Evolutionary conservation across 2,329 filamentous ascomycete species (phyloP).

Genomic region (Cryphonectria parasitica): DNA sequence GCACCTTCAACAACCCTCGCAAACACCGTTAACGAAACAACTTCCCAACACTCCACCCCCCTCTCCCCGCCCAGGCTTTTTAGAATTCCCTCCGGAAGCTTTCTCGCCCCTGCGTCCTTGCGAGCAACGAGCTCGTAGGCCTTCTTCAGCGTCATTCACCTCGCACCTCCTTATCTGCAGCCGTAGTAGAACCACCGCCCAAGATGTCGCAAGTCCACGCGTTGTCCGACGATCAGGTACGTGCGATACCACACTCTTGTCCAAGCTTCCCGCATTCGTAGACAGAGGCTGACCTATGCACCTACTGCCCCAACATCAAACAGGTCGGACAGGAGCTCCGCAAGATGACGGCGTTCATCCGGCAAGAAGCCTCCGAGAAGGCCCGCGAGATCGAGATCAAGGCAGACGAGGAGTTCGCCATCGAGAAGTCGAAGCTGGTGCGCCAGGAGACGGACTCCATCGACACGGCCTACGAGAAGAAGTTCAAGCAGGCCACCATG

Average conservation of each 20-base stretch:
- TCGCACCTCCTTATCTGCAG: slow-evolving; percentile 26
- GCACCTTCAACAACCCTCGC: slow-evolving; percentile 13
- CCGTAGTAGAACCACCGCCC: slow-evolving; percentile 36
- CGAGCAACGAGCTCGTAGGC: slow-evolving; percentile 18
- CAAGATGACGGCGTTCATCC: slow-evolving; percentile 99
- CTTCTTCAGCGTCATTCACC: background rate
- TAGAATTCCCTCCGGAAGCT: background rate
- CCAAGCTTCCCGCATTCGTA: slow-evolving; percentile 22
- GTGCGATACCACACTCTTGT: slow-evolving; percentile 30
- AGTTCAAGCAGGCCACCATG: slow-evolving; percentile 98
- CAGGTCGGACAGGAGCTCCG: slow-evolving; percentile 97
- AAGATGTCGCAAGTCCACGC: slow-evolving; percentile 92
- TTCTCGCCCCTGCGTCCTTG: background rate
- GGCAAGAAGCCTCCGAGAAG: slow-evolving; percentile 96
- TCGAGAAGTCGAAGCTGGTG: slow-evolving; percentile 98
- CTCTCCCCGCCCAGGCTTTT: background rate
- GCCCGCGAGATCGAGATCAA: slow-evolving; percentile 91
- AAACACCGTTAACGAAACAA: slow-evolving; percentile 13
- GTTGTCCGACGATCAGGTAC: slow-evolving; percentile 96
- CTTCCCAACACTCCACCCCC: slow-evolving; percentile 5
- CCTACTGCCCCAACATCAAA: slow-evolving; percentile 50
- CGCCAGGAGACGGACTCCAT: slow-evolving; percentile 93
- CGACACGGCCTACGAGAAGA: slow-evolving; percentile 93
- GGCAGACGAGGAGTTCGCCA: slow-evolving; percentile 98
- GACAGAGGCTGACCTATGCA: slow-evolving; percentile 21